phyloP scores from a whole-genome alignment of 331 rosid genomes.

The Prunus yedoensis region DNA sequence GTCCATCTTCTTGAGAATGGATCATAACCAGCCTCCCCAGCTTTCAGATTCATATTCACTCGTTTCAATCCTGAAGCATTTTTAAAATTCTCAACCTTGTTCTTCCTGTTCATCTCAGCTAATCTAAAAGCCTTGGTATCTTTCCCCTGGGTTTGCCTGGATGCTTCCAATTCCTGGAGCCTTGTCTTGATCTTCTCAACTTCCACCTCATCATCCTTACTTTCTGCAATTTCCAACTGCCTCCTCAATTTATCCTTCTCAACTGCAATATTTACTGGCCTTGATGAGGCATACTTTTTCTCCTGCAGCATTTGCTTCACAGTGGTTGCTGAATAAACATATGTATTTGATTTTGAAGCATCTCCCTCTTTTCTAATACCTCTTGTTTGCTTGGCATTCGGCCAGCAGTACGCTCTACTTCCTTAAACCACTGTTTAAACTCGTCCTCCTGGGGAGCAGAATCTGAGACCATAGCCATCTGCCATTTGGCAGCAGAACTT shows the following conservation, averaged over 20 bases:
- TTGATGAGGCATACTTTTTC: conserved; percentile 41
- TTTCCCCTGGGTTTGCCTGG: conserved; percentile 31
- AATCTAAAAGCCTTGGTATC: conserved; percentile 52
- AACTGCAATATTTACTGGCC: conserved; percentile 60
- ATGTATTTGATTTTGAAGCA: conserved; percentile 41
- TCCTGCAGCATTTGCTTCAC: conserved; percentile 70
- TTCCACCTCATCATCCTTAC: conserved; percentile 43
- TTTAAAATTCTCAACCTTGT: conserved; percentile 58
- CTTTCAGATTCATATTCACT: conserved; percentile 33
- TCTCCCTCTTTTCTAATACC: conserved; percentile 51
- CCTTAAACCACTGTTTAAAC: conserved; percentile 50
- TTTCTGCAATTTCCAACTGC: conserved; percentile 43
- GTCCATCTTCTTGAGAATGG: conserved; percentile 76
- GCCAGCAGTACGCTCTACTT: conserved; percentile 46
- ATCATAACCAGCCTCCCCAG: conserved; percentile 64
- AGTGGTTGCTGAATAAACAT: conserved; percentile 53
- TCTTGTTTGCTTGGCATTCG: conserved; percentile 42
- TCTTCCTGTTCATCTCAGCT: conserved; percentile 70
- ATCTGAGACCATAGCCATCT: conserved; percentile 54
- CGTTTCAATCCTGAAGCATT: conserved; percentile 43
- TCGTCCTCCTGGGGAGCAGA: conserved; percentile 53
- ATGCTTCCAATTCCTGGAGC: conserved; percentile 53
- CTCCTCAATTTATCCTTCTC: conserved; percentile 62
- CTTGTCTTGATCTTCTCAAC: conserved; percentile 41
- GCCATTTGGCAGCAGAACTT: conserved; percentile 47